Conservation (phyloP, 345 rosid species). For the thale cress (Arabidopsis thaliana) region DNA sequence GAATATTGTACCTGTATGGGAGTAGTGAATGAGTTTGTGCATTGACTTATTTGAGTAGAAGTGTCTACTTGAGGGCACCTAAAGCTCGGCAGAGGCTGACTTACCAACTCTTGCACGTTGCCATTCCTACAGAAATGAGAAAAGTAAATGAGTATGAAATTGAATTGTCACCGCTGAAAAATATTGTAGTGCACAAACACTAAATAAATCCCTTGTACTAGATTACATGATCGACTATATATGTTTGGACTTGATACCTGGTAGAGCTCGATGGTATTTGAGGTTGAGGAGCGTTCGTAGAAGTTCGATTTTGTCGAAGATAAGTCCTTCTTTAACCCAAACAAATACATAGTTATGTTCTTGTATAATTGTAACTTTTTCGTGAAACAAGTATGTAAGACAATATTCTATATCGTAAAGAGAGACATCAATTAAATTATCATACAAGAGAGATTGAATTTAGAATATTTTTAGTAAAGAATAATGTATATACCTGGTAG, state of each 20-base stretch:
- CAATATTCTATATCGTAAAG: no score
- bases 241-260: neutral
- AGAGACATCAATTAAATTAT: no score
- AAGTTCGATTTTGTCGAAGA: neutral
- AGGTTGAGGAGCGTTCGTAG: neutral
- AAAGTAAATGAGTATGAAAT: neutral
- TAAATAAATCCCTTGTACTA: neutral
- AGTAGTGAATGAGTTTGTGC: constrained; percentile 1
- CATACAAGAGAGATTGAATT: no score
- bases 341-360: no score
- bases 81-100: neutral
- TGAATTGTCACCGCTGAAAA: neutral
- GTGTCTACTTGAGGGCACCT: neutral
- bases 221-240: neutral
- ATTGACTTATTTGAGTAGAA: neutral
- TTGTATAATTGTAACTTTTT: no score
- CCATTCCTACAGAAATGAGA: neutral
- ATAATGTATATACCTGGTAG: no score
- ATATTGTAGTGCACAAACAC: neutral
- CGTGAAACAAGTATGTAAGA: no score
- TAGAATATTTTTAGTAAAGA: no score
- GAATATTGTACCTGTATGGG: constrained; percentile 21
- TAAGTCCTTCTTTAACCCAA: neutral
- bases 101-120: neutral
- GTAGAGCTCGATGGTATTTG: neutral